Percentiles rank a stretch among this genome's conserved stretches.
phyloP scores from a whole-genome alignment of 169 alveolate genomes.

The Plasmodium berghei region DNA sequence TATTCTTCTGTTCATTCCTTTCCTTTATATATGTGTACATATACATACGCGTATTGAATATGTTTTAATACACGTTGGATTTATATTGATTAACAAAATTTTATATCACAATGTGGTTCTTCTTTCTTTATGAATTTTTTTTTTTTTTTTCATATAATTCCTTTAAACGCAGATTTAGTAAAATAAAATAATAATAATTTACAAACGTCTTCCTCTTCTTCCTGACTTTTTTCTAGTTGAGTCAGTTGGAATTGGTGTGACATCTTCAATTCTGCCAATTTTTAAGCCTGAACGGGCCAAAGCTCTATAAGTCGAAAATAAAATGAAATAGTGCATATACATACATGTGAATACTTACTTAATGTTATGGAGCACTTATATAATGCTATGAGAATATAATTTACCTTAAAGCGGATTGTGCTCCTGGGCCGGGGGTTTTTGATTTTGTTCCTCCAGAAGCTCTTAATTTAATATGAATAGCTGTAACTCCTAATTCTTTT shows the following conservation, averaged over 20 bases:
- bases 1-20: no score
- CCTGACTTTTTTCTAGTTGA: slow-evolving; percentile 99
- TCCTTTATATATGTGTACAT: no score
- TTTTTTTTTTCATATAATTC: slow-evolving; percentile 5
- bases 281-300: slow-evolving; percentile 99
- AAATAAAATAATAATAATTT: slow-evolving; percentile 25
- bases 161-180: background rate
- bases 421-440: slow-evolving; percentile 99
- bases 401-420: slow-evolving; percentile 97
- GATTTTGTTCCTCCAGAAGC: slow-evolving; percentile 98
- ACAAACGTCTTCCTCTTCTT: slow-evolving; percentile 99
- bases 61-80: no score
- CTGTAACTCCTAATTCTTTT: slow-evolving; percentile 98
- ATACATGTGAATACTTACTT: background rate
- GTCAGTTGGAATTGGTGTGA: slow-evolving; percentile 99
- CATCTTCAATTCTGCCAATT: slow-evolving; percentile 99
- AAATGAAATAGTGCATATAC: slow-evolving; percentile 20
- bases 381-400: background rate
- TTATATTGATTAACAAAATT: no score
- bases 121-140: background rate
- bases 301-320: slow-evolving; percentile 89
- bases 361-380: no score
- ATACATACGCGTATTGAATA: no score
- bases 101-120: no score
- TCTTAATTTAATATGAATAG: slow-evolving; percentile 98